These are phyloP conservation scores for Phaeophleospora eucalypticola DNA, from an alignment of 2,329 filamentous ascomycete genomes.

Conservation along the genomic window DNA sequence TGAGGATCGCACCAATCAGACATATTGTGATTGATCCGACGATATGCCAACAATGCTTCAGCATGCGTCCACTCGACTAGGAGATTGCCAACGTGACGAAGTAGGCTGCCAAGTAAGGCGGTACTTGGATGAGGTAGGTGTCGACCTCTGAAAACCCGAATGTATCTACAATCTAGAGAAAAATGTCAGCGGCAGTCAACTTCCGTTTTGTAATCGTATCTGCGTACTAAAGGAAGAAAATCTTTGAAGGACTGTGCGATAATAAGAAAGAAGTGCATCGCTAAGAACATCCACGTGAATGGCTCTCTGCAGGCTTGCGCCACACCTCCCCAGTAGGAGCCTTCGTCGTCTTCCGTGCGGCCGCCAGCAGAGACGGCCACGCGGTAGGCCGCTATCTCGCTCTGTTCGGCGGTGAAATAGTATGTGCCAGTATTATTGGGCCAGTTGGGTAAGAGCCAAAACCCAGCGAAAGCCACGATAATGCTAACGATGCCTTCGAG, in stretches of 20 bases:
- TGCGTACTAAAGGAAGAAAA: too few species aligned
- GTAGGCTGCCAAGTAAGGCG: too few species aligned
- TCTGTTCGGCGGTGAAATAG: slow-evolving; percentile 8
- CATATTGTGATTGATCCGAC: too few species aligned
- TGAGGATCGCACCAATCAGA: too few species aligned
- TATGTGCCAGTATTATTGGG: slow-evolving; percentile 5
- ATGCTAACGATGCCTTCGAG: slow-evolving; percentile 10
- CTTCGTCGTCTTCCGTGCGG: slow-evolving; percentile 40
- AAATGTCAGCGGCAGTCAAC: too few species aligned
- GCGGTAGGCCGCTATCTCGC: slow-evolving; percentile 6
- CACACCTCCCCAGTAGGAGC: slow-evolving; percentile 22
- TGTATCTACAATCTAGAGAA: too few species aligned
- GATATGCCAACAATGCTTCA: too few species aligned
- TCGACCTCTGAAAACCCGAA: too few species aligned
- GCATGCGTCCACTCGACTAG: too few species aligned
- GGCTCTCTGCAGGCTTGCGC: slow-evolving; percentile 13
- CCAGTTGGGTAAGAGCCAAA: slow-evolving; percentile 7
- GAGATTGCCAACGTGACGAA: too few species aligned
- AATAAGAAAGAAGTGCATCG: slow-evolving; percentile 37
- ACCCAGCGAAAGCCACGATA: slow-evolving; percentile 3
- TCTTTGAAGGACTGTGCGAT: slow-evolving; percentile 21
- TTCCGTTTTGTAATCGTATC: too few species aligned
- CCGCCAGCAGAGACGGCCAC: slow-evolving; percentile 43
- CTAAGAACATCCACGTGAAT: slow-evolving; percentile 29
- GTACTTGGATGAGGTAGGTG: too few species aligned